A percentile compares a stretch with the other conserved stretches of the same genome.
phyloP scores from a whole-genome alignment of 179 eudicot species.

The Actinidia polygama region DNA sequence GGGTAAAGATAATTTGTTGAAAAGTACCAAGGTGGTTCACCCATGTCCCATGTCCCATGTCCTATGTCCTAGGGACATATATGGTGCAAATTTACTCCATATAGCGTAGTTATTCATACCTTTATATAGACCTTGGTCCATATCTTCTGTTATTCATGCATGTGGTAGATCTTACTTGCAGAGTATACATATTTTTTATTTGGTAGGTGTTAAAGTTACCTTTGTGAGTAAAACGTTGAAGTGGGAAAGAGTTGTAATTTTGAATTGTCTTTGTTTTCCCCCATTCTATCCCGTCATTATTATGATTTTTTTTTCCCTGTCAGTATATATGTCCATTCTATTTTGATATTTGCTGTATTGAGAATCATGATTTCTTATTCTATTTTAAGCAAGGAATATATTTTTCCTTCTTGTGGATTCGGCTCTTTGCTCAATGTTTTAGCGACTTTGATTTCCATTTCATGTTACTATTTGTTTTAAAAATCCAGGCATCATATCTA shows the following conservation, averaged over 20 bases:
- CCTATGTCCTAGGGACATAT: neutral
- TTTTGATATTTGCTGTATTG: neutral
- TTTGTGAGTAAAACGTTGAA: neutral
- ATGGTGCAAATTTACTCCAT: neutral
- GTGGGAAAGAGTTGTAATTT: neutral
- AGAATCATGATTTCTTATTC: neutral
- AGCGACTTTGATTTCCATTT: neutral
- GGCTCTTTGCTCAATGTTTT: neutral
- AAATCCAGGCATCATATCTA: slow-evolving; percentile 83
- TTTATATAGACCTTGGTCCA: neutral
- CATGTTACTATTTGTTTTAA: neutral
- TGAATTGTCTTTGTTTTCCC: neutral
- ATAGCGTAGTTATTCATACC: neutral
- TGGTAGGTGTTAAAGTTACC: neutral
- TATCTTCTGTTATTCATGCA: neutral
- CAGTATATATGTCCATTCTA: neutral
- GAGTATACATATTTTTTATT: neutral
- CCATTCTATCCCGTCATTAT: too few relatives aligned
- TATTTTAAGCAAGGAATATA: neutral
- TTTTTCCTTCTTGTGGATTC: neutral
- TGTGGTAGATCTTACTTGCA: neutral
- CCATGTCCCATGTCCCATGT: too few relatives aligned
- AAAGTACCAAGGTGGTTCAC: neutral
- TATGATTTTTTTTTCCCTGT: neutral
- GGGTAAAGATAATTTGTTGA: neutral